Conservation (phyloP, 2,329 filamentous ascomycete genomes). For the Beauveria brongniartii region DNA sequence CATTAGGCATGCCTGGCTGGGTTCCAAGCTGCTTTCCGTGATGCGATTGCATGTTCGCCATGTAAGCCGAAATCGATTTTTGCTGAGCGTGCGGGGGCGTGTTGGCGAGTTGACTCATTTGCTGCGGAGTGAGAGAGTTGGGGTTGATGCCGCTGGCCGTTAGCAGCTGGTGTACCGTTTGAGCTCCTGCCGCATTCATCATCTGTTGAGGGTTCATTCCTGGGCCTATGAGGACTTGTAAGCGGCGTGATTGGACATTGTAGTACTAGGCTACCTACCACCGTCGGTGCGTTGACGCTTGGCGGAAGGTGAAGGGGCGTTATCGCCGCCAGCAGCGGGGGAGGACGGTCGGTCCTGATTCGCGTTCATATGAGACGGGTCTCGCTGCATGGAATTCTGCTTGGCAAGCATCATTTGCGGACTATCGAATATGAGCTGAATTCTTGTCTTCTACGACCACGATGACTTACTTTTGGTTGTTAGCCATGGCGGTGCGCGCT, state of each 20-base stretch:
- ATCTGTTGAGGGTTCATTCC: slow-evolving; percentile 66
- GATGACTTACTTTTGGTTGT: slow-evolving; percentile 60
- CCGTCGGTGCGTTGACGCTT: slow-evolving; percentile 77
- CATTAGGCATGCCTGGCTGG: slow-evolving; percentile 64
- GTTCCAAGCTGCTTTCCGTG: slow-evolving; percentile 74
- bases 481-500: slow-evolving; percentile 69
- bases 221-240: slow-evolving; percentile 9
- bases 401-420: slow-evolving; percentile 68
- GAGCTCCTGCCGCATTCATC: slow-evolving; percentile 41
- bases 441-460: not conserved
- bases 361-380: slow-evolving; percentile 80
- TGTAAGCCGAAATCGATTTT: slow-evolving; percentile 83
- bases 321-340: slow-evolving; percentile 63
- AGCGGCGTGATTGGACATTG: not conserved
- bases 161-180: slow-evolving; percentile 52
- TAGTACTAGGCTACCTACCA: slow-evolving; percentile 21
- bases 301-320: slow-evolving; percentile 75
- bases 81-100: slow-evolving; percentile 56
- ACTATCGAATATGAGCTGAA: slow-evolving; percentile 26
- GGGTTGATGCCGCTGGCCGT: slow-evolving; percentile 67
- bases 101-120: slow-evolving; percentile 59
- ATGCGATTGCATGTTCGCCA: slow-evolving; percentile 74
- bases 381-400: slow-evolving; percentile 77
- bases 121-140: slow-evolving; percentile 61
- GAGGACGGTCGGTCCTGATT: slow-evolving; percentile 75